Percentiles rank a stretch among this genome's conserved stretches.
These are phyloP conservation scores for Penicillium sp. DNA, from an alignment of 2,329 filamentous ascomycete genomes.

Conservation along the genomic window DNA sequence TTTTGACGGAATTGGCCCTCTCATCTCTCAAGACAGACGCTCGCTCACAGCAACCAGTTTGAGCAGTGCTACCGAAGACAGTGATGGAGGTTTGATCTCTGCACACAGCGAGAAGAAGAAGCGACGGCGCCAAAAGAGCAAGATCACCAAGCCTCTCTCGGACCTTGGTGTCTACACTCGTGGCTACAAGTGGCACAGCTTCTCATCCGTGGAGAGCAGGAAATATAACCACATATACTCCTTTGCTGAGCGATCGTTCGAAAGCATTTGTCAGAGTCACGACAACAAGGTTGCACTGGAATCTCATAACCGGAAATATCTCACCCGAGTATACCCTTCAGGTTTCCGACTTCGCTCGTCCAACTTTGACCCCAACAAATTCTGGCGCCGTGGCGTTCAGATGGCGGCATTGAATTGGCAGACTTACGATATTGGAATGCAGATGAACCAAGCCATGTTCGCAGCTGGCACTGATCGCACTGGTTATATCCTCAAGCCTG, in stretches of 20 bases:
- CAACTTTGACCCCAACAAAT: slow-evolving; percentile 91
- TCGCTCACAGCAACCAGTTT: slow-evolving; percentile 57
- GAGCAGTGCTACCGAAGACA: slow-evolving; percentile 72
- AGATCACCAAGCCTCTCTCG: slow-evolving; percentile 80
- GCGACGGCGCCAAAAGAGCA: slow-evolving; percentile 65
- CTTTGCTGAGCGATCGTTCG: slow-evolving; percentile 86
- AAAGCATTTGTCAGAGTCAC: slow-evolving; percentile 72
- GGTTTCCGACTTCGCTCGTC: slow-evolving; percentile 78
- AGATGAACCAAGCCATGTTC: slow-evolving; percentile 98
- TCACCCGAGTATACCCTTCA: slow-evolving; percentile 94
- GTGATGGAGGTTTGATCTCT: slow-evolving; percentile 61
- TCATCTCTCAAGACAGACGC: slow-evolving; percentile 53
- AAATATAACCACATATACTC: slow-evolving; percentile 94
- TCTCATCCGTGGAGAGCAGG: slow-evolving; percentile 75
- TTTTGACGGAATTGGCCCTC: slow-evolving; percentile 43
- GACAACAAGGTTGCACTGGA: slow-evolving; percentile 77
- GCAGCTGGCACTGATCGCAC: slow-evolving; percentile 81
- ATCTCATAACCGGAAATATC: slow-evolving; percentile 84
- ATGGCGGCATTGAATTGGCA: slow-evolving; percentile 99
- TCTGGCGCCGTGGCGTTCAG: slow-evolving; percentile 94
- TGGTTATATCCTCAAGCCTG: slow-evolving; percentile 92
- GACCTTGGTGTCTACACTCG: slow-evolving; percentile 79
- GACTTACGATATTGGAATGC: slow-evolving; percentile 92
- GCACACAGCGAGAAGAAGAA: slow-evolving; percentile 58
- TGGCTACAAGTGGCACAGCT: slow-evolving; percentile 81